phyloP scores from a whole-genome alignment of 1,139 yeast species.

The Barnettozyma hawaiiensis region DNA sequence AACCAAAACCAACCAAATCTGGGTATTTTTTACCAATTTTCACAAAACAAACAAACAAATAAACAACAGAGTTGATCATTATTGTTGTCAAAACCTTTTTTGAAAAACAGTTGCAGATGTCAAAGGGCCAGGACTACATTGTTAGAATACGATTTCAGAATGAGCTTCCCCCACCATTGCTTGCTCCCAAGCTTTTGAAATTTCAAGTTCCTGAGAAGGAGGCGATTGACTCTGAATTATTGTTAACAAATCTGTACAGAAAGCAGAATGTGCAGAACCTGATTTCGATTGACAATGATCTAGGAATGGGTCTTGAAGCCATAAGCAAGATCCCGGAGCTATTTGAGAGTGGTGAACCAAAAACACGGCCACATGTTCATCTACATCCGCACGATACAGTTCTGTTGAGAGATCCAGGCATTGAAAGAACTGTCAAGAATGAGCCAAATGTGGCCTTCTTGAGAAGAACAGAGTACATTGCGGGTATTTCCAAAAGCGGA shows the following conservation, averaged over 20 bases:
- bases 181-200: slow-evolving; percentile 80
- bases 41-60: background rate
- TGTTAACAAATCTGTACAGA: slow-evolving; percentile 69
- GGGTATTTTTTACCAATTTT: too few species aligned
- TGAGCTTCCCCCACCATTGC: slow-evolving; percentile 87
- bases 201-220: slow-evolving; percentile 40
- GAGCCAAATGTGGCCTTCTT: slow-evolving; percentile 69
- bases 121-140: slow-evolving; percentile 74
- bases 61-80: background rate
- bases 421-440: slow-evolving; percentile 47
- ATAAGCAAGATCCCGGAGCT: slow-evolving; percentile 61
- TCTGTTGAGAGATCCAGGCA: slow-evolving; percentile 70
- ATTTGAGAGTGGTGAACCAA: slow-evolving; percentile 43
- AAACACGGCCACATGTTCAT: slow-evolving; percentile 23
- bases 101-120: slow-evolving; percentile 25
- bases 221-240: slow-evolving; percentile 52
- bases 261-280: slow-evolving; percentile 60
- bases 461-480: slow-evolving; percentile 88
- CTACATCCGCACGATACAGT: slow-evolving; percentile 75
- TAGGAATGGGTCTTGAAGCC: slow-evolving; percentile 74
- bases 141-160: slow-evolving; percentile 83
- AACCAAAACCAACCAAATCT: too few species aligned
- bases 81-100: background rate
- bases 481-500: background rate
- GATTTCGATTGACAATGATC: slow-evolving; percentile 63